These are phyloP conservation scores for Didymella arachidicola DNA, from an alignment of 2,329 filamentous ascomycete genomes.

Conservation along the genomic window DNA sequence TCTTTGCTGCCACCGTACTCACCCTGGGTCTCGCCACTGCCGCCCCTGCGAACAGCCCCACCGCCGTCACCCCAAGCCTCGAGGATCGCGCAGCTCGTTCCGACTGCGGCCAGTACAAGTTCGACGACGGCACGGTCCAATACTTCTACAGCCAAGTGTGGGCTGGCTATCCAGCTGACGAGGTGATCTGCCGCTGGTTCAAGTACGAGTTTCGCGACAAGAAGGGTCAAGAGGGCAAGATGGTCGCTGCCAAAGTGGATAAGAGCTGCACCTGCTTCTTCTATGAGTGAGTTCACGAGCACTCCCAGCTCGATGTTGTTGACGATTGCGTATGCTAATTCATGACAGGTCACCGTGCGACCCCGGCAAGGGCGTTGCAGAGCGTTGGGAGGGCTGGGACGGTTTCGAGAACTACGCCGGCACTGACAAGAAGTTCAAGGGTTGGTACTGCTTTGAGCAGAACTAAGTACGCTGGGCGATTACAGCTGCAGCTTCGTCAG, in stretches of 20 bases:
- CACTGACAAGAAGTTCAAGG: constrained; percentile 16
- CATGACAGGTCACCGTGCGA: constrained; percentile 4
- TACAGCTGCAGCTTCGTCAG: not conserved
- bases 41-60: not conserved
- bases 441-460: constrained; percentile 19
- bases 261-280: constrained; percentile 17
- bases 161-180: constrained; percentile 8
- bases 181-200: constrained; percentile 12
- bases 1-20: not conserved
- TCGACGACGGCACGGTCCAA: constrained; percentile 14
- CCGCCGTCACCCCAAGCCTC: not conserved
- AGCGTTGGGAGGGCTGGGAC: constrained; percentile 13
- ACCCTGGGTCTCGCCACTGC: not conserved
- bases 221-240: constrained; percentile 13
- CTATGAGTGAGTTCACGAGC: constrained; percentile 5
- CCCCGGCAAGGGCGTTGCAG: not conserved
- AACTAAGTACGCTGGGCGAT: not conserved
- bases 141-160: constrained; percentile 21
- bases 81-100: constrained; percentile 1
- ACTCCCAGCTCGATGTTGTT: not conserved
- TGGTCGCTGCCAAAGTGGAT: constrained; percentile 17
- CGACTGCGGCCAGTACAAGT: constrained; percentile 20
- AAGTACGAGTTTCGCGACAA: constrained; percentile 19
- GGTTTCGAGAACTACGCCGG: constrained; percentile 10
- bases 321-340: not conserved